Evolutionary conservation across 257 asterid species (phyloP).

Genomic region (Dorcoceras hygrometricum): DNA sequence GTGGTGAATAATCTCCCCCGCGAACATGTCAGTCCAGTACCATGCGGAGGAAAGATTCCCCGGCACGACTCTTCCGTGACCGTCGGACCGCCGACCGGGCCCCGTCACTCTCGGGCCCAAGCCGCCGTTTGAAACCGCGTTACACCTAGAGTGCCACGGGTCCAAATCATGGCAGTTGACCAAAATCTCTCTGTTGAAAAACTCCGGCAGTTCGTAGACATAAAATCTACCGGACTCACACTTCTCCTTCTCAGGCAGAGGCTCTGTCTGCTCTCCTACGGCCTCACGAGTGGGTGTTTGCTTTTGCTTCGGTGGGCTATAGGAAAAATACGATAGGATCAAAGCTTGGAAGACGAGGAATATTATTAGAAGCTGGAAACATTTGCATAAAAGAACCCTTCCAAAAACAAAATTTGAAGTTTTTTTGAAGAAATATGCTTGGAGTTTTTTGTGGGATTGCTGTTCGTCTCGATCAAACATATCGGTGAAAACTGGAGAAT

Average conservation of each 20-base stretch:
- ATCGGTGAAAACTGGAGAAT: background rate
- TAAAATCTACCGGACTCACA: slow-evolving; percentile 41
- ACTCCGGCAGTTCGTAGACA: slow-evolving; percentile 57
- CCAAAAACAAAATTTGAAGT: background rate
- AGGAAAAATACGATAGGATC: slow-evolving; percentile 27
- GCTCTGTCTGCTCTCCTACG: background rate
- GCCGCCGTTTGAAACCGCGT: slow-evolving; percentile 51
- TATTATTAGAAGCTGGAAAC: slow-evolving; percentile 23
- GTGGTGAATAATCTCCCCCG: slow-evolving; percentile 53
- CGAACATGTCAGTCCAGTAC: slow-evolving; percentile 72
- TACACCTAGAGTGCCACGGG: slow-evolving; percentile 65
- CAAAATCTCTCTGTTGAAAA: slow-evolving; percentile 44
- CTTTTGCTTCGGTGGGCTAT: slow-evolving; percentile 23
- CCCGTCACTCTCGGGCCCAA: slow-evolving; percentile 45
- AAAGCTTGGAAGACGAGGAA: slow-evolving; percentile 31
- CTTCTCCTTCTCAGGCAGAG: background rate
- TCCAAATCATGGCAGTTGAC: slow-evolving; percentile 44
- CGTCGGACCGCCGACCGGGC: background rate
- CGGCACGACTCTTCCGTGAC: slow-evolving; percentile 27
- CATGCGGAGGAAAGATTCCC: slow-evolving; percentile 39
- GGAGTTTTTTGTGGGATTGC: slow-evolving; percentile 25
- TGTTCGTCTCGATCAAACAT: slow-evolving; percentile 26
- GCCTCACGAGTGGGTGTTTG: slow-evolving; percentile 4
- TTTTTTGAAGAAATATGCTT: slow-evolving; percentile 16
- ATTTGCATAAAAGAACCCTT: slow-evolving; percentile 21